phyloP scores from a whole-genome alignment of 257 asterid species.

The Marsdenia floribunda region DNA sequence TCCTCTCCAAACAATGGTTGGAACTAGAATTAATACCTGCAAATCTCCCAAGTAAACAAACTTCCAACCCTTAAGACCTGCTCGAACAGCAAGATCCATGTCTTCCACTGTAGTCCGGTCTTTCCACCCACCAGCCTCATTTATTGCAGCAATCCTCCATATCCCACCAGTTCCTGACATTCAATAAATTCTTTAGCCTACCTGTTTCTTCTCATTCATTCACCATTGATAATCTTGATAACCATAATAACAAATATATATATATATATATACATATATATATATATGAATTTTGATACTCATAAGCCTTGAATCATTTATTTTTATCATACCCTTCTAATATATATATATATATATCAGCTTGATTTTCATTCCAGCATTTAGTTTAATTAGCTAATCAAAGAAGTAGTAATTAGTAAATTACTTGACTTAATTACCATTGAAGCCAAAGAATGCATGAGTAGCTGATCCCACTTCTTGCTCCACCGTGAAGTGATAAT shows the following conservation, averaged over 20 bases:
- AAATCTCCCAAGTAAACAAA: slow-evolving; percentile 86
- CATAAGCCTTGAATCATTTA: neutral
- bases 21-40: slow-evolving; percentile 37
- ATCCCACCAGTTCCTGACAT: slow-evolving; percentile 80
- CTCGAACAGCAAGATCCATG: slow-evolving; percentile 96
- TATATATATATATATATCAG: too few relatives aligned
- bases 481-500: slow-evolving; percentile 88
- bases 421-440: slow-evolving; percentile 49
- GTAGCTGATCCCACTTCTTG: slow-evolving; percentile 99
- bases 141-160: slow-evolving; percentile 89
- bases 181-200: slow-evolving; percentile 3
- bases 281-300: neutral
- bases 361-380: slow-evolving; percentile 9
- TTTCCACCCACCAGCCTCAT: slow-evolving; percentile 98
- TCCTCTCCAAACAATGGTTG: neutral
- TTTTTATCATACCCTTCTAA: neutral
- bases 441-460: slow-evolving; percentile 98
- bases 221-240: neutral
- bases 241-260: neutral
- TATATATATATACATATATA: too few relatives aligned
- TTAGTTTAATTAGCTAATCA: neutral
- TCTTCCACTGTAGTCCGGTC: slow-evolving; percentile 94
- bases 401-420: neutral
- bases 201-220: neutral
- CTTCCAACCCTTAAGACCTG: slow-evolving; percentile 95